Evolutionary conservation across 2,329 filamentous ascomycete species (phyloP), one percentile per base, ranked within the genome.

Genomic region (Neofusicoccum umdonicola): DNA sequence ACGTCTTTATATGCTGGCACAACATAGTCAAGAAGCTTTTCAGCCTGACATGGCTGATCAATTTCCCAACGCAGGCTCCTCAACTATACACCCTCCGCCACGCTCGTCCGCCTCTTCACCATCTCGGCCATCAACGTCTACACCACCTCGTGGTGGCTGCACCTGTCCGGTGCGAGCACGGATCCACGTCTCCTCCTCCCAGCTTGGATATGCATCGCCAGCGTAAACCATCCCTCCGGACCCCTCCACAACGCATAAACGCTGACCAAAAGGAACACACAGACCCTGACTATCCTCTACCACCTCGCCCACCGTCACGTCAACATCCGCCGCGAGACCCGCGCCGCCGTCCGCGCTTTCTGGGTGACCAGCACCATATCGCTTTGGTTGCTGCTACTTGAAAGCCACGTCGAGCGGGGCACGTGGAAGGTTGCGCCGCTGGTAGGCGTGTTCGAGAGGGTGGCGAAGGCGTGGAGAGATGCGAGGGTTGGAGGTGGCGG

Each of bases 261-360:
- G 12, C 15, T 35, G 12, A 44, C 22, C 9, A 42, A 41, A 27
- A 5, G 8, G n/a, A 5, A 5, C 8, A 5, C 8, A 9, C 70
- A 90, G 88, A 90, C 87, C 47, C 79, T 93, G 45, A 92, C 90
- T 1, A 84, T 89, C 62, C 83, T 89, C 69, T 93, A 93, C 77
- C 90, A 93, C 74, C 82, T 90, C 66, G 91, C 89, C 13, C 89
- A 93, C 76, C 88, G 90, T 70, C 90, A 90, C 72, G 90, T 92
- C 73, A 91, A 88, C 71, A 93, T 93, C 70, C 87, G 88, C 72
- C 91, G 90, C 72, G 90, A 92, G 79, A 93, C 90, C 0, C 87
- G 88, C 52, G 89, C 89, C 9, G 91, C 89, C n/a, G 84, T 93
- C 68, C 87, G 88, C 69, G 88, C 92, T 68, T 91, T 93, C 73